Evolutionary conservation across 2,329 filamentous ascomycete genomes (phyloP), one percentile per base, ranked within the genome.

Genomic region (Ophiosphaerella narmari): DNA sequence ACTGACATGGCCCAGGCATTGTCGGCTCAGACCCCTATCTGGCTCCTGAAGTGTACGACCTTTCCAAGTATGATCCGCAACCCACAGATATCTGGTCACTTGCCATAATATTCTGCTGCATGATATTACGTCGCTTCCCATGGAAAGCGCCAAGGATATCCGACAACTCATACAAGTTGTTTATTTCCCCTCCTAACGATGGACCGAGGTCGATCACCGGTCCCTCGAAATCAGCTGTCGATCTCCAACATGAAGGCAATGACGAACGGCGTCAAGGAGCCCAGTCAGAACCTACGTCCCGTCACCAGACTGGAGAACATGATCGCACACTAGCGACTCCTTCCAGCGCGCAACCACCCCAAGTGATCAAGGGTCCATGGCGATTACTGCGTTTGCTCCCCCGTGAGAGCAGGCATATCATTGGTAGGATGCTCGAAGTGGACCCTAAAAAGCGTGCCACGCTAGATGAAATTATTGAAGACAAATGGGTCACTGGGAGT

Each of bases 41-140:
- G 37, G 94, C 94, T 0, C 94, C 94, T 0, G 94, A 99, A 74
- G 94, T 99, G 1, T 97, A 97, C 67, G 92, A 97, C 59, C 85
- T 92, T 55, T 86, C 88, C 59, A 92, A 91, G 68, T 99, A 99
- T 71, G 92, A 99, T 66, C 91, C 94, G 1, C 89, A 92, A 55
- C 90, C 91, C 6, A 90, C 93, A 1, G 94, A 99, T 75, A 91
- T 99, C 52, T 99, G 94, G 94, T 99, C 94, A 9, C 80, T 99
- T 52, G 94, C 93, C 14, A 99, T 99, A 63, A 97, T 99, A 47
- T 99, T 93, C 76, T 97, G 94, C 75, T 99, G 94, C 78, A 99
- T 99, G 94, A 94, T 91, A 5, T 80, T 99, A 36, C 84, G 94
- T 18, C 82, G 94, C 32, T 99, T 99, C 68, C 94, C 94, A 0